These are phyloP conservation scores for Blastocystis sp. DNA, from an alignment of 352 stramenopile genomes.

Conservation along the genomic window DNA sequence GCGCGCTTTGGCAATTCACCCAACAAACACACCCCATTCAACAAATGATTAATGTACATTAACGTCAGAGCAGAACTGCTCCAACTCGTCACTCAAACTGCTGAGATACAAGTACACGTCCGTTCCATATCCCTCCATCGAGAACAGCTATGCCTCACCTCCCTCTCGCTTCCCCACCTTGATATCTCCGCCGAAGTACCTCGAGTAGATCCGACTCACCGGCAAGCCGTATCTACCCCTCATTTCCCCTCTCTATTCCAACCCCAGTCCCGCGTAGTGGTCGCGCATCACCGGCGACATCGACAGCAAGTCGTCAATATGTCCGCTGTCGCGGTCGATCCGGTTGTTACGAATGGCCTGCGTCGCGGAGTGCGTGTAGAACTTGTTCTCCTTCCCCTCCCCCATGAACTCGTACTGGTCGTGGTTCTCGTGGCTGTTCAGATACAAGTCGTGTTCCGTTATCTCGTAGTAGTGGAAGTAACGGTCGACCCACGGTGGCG, in stretches of 20 bases:
- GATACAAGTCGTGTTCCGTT: conserved; percentile 46
- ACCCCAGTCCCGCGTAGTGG: conserved; percentile 54
- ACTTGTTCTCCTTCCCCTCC: conserved; percentile 50
- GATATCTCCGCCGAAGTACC: conserved; percentile 80
- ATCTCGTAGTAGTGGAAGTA: conserved; percentile 55
- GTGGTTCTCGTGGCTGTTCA: conserved; percentile 41
- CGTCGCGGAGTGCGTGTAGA: conserved; percentile 54
- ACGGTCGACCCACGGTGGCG: conserved; percentile 16
- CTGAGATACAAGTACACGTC: conserved; percentile 79
- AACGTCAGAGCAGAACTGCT: conserved; percentile 64
- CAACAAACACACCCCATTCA: conserved; percentile 4
- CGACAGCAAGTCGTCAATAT: conserved; percentile 49
- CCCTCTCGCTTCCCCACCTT: conserved; percentile 65
- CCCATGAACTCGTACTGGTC: conserved; percentile 52
- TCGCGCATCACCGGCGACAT: conserved; percentile 50
- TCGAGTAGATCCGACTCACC: conserved; percentile 76
- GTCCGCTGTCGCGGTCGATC: conserved; percentile 35
- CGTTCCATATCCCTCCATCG: conserved; percentile 80
- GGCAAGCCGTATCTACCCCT: conserved; percentile 73
- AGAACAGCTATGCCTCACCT: conserved; percentile 62
- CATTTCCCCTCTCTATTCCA: neutral
- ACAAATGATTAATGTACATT: neutral
- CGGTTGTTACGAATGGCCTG: conserved; percentile 39
- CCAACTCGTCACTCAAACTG: conserved; percentile 73
- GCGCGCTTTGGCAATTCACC: no score